A percentile compares a stretch with the other conserved stretches of the same genome.
phyloP scores from a whole-genome alignment of 345 rosid species.

The Erodium maritimum region DNA sequence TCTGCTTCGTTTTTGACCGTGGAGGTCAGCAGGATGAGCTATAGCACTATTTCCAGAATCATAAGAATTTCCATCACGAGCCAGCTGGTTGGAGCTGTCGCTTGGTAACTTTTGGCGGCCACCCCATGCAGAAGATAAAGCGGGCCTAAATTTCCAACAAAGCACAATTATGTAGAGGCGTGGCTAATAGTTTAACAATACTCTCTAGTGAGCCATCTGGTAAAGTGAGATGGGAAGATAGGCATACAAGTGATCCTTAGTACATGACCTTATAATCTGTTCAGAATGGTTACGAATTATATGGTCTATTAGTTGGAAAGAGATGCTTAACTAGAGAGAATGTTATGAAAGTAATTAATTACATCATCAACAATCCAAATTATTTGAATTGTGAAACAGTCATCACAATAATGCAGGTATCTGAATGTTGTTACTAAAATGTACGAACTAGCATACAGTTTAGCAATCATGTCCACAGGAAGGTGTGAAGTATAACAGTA shows the following conservation, averaged over 20 bases:
- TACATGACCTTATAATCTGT: background rate
- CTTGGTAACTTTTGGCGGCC: conserved; percentile 24
- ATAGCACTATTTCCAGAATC: conserved; percentile 15
- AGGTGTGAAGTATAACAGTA: conserved; percentile 3
- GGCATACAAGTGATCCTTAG: background rate
- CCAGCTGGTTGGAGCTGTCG: conserved; percentile 15
- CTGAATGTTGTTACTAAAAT: background rate
- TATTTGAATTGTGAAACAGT: background rate
- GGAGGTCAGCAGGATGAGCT: conserved; percentile 23
- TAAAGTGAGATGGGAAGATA: background rate
- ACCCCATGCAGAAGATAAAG: conserved; percentile 23
- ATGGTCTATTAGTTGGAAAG: background rate
- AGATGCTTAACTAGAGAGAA: background rate
- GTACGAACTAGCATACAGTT: background rate
- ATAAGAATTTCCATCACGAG: conserved; percentile 20
- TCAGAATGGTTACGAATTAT: background rate
- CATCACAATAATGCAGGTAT: background rate
- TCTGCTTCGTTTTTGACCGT: conserved; percentile 31
- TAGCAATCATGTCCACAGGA: background rate
- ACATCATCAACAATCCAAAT: background rate
- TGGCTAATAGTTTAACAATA: background rate
- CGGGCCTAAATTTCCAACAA: conserved; percentile 28
- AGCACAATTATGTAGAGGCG: background rate
- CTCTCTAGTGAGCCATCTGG: background rate
- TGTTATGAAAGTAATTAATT: background rate